Conservation (phyloP, 495 filamentous ascomycete genomes). For the Aspergillus incahuasiensis region DNA sequence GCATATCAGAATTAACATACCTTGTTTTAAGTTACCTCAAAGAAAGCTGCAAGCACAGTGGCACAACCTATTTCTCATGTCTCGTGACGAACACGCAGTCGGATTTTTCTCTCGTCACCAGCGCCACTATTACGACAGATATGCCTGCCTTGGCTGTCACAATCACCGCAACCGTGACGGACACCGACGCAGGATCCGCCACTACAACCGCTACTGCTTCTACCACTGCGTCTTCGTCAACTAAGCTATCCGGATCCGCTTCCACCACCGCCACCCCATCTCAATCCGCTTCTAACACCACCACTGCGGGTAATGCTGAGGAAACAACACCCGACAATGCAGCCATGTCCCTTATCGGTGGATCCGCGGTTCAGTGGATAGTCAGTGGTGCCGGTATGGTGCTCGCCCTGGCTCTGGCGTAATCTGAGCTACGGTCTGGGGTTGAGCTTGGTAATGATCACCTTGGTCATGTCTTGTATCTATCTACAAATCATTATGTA, state of each 20-base stretch:
- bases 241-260: conserved; percentile 9
- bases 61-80: conserved; percentile 33
- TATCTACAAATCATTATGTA: not conserved
- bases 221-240: conserved; percentile 4
- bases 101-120: conserved; percentile 13
- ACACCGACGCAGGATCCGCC: conserved; percentile 5
- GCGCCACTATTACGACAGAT: conserved; percentile 6
- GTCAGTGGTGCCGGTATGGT: conserved; percentile 28
- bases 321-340: conserved; percentile 4
- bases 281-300: conserved; percentile 13
- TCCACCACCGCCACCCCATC: conserved; percentile 14
- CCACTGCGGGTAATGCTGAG: not conserved
- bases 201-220: conserved; percentile 8
- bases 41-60: conserved; percentile 27
- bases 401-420: conserved; percentile 28
- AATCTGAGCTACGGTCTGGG: conserved; percentile 16
- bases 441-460: not conserved
- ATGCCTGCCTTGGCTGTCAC: conserved; percentile 28
- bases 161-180: conserved; percentile 17
- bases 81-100: conserved; percentile 22
- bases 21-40: conserved; percentile 18
- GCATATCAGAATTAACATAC: not conserved
- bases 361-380: conserved; percentile 18
- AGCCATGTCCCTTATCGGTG: conserved; percentile 5
- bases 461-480: not conserved